phyloP scores from a whole-genome alignment of 148 eudicot genomes.

The Rhododendron vialii region DNA sequence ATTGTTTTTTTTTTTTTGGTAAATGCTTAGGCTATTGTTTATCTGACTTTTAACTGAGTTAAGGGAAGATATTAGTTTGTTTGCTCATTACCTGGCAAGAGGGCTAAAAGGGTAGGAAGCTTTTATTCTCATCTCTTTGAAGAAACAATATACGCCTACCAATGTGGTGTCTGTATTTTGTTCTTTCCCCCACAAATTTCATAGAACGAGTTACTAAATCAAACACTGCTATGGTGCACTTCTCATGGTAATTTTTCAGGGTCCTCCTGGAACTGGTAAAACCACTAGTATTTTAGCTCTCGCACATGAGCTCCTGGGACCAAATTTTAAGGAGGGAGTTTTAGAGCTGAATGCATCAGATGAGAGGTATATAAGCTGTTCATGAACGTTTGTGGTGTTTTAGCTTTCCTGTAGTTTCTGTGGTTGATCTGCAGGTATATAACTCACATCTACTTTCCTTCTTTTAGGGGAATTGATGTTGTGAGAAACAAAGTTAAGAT shows the following conservation, averaged over 20 bases:
- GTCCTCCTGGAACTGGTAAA: conserved; percentile 97
- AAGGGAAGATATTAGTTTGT: neutral
- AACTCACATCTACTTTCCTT: neutral
- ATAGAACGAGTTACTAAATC: neutral
- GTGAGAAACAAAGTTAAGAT: conserved; percentile 98
- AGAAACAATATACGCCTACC: neutral
- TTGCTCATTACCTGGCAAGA: neutral
- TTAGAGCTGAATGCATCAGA: conserved; percentile 96
- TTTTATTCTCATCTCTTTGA: neutral
- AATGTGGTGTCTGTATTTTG: no score
- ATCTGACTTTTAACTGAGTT: no score
- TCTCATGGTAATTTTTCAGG: conserved; percentile 34
- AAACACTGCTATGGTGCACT: neutral
- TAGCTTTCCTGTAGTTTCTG: neutral
- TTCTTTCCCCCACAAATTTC: neutral
- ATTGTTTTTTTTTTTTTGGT: neutral
- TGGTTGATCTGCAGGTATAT: neutral
- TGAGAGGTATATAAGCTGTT: conserved; percentile 51
- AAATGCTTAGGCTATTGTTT: neutral
- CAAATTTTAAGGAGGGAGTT: conserved; percentile 83
- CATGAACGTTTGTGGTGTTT: neutral
- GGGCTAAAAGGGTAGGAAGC: neutral
- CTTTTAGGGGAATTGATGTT: conserved; percentile 82
- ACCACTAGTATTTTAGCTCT: conserved; percentile 97
- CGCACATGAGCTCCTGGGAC: conserved; percentile 86